Base-by-base conservation (phyloP, 768 basidiomycete species). In the Russula brevipes region DNA sequence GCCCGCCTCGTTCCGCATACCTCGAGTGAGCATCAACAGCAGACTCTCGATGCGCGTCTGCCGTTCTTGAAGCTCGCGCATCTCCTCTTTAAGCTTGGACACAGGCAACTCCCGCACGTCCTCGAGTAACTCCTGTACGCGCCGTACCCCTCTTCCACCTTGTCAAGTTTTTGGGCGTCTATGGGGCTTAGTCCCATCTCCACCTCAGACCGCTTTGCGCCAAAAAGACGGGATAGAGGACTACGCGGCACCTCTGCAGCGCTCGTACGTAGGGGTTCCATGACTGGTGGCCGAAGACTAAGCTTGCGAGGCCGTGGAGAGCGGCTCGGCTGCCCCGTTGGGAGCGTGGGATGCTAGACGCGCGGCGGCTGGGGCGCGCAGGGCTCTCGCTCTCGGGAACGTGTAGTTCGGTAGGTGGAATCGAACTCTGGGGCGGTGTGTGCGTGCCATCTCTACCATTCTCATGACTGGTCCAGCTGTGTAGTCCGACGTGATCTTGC, bases 41-140 rank as follows among this genome's bases (percentile, higher is more conserved):
- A 92, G 75, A 55, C 81, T 82, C 73, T 92, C 89, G 65, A 92
- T 92, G 42, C 89, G 81, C 17, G 85, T 84, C 75, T 91, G 89
- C 51, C 87, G 85, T 60, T 89, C 74, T 72, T 89, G 88, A 35
- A 92, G 73, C 70, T 92, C 91, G 71, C 85, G 89, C 82, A 94
- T 87, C 72, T 93, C 89, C 2, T 87, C 86, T 73, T 83, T 87
- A 42, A 94, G 75, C 65, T 74, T 80, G 41, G 81, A 79, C 19
- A 90, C 81, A 7, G 90, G 89, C 65, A 89, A 66, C 47, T 81
- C 79, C 36, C 79, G 79, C 50, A 88, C 79, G 54, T 85, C 83
- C 51, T 89, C 86, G 61, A 91, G 69, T 61, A 89, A 69, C 30
- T 75, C 72, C 72, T 91, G 88, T 45, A 91, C 71, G 61, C 79